phyloP scores from a whole-genome alignment of 495 filamentous ascomycete species.

The Penicillium soppii region DNA sequence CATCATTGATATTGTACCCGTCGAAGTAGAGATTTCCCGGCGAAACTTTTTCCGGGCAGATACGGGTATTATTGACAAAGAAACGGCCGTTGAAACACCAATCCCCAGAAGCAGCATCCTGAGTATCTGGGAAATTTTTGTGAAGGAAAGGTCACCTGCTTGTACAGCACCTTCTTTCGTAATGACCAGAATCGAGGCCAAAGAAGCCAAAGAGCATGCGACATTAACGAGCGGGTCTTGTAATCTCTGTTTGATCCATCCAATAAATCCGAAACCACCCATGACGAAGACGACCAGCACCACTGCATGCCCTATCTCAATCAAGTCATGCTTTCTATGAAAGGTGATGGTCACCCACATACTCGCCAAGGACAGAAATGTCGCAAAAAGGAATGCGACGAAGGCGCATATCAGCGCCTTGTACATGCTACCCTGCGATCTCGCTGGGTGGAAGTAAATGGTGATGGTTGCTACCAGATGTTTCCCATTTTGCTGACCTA shows the following conservation, averaged over 20 bases:
- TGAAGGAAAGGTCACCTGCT: slow-evolving; percentile 70
- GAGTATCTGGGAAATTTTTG: slow-evolving; percentile 81
- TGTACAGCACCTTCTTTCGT: slow-evolving; percentile 92
- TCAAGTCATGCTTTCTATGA: slow-evolving; percentile 58
- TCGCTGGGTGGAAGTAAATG: slow-evolving; percentile 96
- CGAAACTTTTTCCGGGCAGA: slow-evolving; percentile 77
- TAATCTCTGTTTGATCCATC: slow-evolving; percentile 87
- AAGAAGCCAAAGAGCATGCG: slow-evolving; percentile 80
- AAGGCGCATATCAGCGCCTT: slow-evolving; percentile 81
- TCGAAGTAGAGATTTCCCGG: slow-evolving; percentile 70
- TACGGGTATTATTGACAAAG: slow-evolving; percentile 74
- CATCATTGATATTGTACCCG: slow-evolving; percentile 75
- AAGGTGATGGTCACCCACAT: slow-evolving; percentile 84
- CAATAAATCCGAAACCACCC: slow-evolving; percentile 84
- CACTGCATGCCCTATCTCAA: slow-evolving; percentile 72
- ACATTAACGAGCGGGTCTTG: slow-evolving; percentile 90
- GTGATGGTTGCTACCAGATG: slow-evolving; percentile 91
- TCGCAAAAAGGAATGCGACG: slow-evolving; percentile 78
- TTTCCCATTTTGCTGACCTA: slow-evolving; percentile 91
- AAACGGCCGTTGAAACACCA: slow-evolving; percentile 68
- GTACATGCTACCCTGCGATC: slow-evolving; percentile 86
- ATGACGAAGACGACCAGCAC: slow-evolving; percentile 86
- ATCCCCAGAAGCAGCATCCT: slow-evolving; percentile 92
- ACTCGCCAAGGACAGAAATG: slow-evolving; percentile 74
- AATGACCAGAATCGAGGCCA: slow-evolving; percentile 86